These are phyloP conservation scores for Alternaria dauci DNA, from an alignment of 2,329 filamentous ascomycete species.

Conservation along the genomic window DNA sequence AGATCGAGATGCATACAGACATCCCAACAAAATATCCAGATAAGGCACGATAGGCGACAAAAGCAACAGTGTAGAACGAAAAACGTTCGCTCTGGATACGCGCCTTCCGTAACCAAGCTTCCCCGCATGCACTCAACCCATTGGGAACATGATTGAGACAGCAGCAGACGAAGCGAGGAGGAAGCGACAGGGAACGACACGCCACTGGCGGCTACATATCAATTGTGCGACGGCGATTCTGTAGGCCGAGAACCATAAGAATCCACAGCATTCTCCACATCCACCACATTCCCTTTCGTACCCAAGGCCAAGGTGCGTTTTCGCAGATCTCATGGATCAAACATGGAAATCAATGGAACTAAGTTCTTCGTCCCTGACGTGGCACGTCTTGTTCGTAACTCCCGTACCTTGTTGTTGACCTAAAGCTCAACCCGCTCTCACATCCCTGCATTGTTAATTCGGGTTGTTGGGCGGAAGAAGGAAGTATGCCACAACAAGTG, in stretches of 20 bases:
- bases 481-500: not conserved
- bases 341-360: not conserved
- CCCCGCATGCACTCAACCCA: not conserved
- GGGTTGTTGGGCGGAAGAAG: conserved; percentile 4
- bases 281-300: not conserved
- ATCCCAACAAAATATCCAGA: conserved; percentile 2
- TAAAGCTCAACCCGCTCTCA: not conserved
- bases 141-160: not conserved
- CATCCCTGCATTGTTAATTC: not conserved
- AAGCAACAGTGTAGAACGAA: conserved; percentile 3
- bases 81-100: conserved; percentile 1
- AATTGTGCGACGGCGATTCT: not conserved
- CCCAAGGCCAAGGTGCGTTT: not conserved
- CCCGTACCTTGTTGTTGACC: conserved; percentile 1
- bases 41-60: not conserved
- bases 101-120: not conserved
- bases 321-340: conserved; percentile 3
- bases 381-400: conserved; percentile 1
- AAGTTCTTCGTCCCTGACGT: not conserved
- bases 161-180: not conserved
- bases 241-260: not conserved
- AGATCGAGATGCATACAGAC: not conserved
- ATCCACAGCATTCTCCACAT: not conserved
- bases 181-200: not conserved
- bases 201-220: not conserved